Percentiles rank a stretch among this genome's conserved stretches.
Evolutionary conservation across 352 stramenopile species (phyloP).

Genomic region (Phytophthora crassamura): DNA sequence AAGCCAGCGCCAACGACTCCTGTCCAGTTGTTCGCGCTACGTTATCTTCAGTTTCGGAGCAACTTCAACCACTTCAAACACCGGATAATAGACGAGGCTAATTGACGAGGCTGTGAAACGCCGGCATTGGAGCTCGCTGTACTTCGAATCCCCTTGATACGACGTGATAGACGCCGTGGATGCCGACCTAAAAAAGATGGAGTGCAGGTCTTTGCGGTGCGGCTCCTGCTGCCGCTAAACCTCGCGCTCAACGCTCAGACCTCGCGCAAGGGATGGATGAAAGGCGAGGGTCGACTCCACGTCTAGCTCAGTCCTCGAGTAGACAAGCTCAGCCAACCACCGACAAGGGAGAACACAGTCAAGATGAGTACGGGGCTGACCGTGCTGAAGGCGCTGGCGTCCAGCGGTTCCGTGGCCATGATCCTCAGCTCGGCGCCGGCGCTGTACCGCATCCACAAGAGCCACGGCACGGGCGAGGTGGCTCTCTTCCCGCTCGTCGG

Average conservation of each 20-base stretch:
- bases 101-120: conserved; percentile 21
- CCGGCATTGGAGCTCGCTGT: background rate
- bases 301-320: conserved; percentile 15
- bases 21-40: background rate
- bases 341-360: background rate
- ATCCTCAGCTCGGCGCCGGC: conserved; percentile 40
- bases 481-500: conserved; percentile 38
- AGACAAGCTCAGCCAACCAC: background rate
- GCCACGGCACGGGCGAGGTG: conserved; percentile 30
- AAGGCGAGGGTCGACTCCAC: background rate
- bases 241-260: conserved; percentile 1
- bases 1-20: too few relatives aligned
- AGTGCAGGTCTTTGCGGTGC: background rate
- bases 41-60: conserved; percentile 7
- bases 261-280: background rate
- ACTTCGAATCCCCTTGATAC: conserved; percentile 28
- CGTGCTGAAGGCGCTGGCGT: conserved; percentile 40
- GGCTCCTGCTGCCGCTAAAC: background rate
- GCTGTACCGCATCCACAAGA: conserved; percentile 44
- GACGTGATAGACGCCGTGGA: background rate
- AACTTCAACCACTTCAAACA: conserved; percentile 1
- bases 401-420: conserved; percentile 41
- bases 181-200: conserved; percentile 5
- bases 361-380: conserved; percentile 32
- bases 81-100: conserved; percentile 26